Percentiles rank a stretch among this genome's conserved stretches.
Evolutionary conservation across 805 yeast species (phyloP).

Genomic region (Geotrichum ghanense): DNA sequence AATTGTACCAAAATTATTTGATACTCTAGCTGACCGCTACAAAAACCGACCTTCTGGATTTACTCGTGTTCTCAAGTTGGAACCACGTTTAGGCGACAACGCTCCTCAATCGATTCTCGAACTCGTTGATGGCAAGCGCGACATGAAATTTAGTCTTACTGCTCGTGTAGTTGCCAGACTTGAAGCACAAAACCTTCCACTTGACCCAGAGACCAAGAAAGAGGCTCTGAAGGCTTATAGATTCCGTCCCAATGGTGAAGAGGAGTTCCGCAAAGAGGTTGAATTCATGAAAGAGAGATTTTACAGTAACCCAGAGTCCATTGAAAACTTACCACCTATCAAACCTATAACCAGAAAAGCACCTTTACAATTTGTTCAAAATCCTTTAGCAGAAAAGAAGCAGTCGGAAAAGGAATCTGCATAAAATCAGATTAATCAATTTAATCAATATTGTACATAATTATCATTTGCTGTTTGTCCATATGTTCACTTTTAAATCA

Average conservation of each 20-base stretch:
- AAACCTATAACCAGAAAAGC: not conserved
- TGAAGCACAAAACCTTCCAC: conserved; percentile 45
- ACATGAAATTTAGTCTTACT: conserved; percentile 61
- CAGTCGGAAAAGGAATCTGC: too few species aligned
- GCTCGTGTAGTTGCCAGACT: conserved; percentile 82
- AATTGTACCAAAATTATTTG: conserved; percentile 53
- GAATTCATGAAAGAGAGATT: conserved; percentile 39
- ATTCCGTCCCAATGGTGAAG: conserved; percentile 38
- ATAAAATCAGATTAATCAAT: too few species aligned
- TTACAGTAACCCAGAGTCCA: conserved; percentile 20
- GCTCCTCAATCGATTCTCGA: conserved; percentile 87
- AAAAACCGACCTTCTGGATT: conserved; percentile 61
- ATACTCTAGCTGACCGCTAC: conserved; percentile 56
- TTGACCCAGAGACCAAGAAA: conserved; percentile 41
- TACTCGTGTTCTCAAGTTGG: conserved; percentile 73
- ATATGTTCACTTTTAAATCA: too few species aligned
- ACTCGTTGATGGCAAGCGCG: conserved; percentile 64
- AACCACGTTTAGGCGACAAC: conserved; percentile 78
- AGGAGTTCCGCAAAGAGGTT: conserved; percentile 50
- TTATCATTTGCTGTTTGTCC: too few species aligned
- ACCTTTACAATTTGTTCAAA: not conserved
- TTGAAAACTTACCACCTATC: not conserved
- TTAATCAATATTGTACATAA: too few species aligned
- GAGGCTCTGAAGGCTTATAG: conserved; percentile 43
- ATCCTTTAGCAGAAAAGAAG: too few species aligned